Evolutionary conservation across 441 rosid species (phyloP).

Genomic region (Arabidopsis lyrata): DNA sequence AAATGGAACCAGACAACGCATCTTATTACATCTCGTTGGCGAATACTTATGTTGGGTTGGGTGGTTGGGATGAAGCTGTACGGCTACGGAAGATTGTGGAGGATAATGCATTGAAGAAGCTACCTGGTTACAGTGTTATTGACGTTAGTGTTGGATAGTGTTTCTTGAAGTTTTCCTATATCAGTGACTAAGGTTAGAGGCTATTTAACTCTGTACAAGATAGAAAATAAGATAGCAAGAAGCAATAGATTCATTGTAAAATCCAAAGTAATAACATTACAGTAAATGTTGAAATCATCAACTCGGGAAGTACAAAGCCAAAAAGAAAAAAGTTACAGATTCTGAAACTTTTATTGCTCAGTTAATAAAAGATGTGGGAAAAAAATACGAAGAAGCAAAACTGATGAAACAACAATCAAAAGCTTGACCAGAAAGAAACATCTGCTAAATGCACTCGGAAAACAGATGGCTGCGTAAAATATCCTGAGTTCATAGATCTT

Average conservation of each 20-base stretch:
- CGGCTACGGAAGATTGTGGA: constrained; percentile 47
- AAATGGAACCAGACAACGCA: constrained; percentile 56
- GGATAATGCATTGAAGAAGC: constrained; percentile 47
- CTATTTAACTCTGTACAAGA: neutral
- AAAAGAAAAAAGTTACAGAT: constrained; percentile 2
- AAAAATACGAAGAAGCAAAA: constrained; percentile 38
- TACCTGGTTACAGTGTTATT: constrained; percentile 54
- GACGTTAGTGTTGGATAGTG: constrained; percentile 34
- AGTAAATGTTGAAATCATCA: constrained; percentile 8
- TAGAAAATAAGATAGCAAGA: neutral
- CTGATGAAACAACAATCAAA: constrained; percentile 33
- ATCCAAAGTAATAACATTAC: constrained; percentile 15
- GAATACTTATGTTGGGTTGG: constrained; percentile 51
- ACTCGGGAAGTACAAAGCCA: neutral
- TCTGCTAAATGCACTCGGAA: constrained; percentile 13
- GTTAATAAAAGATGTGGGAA: constrained; percentile 14
- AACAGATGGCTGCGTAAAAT: constrained; percentile 25
- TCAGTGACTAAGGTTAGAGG: neutral
- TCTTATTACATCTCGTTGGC: constrained; percentile 57
- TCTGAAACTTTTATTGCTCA: constrained; percentile 32
- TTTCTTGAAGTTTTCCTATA: neutral
- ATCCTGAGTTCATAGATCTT: constrained; percentile 29
- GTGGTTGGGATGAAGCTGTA: constrained; percentile 61
- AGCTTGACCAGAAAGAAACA: constrained; percentile 27
- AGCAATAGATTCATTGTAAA: constrained; percentile 8